Conservation (phyloP, 2,329 filamentous ascomycete species). For the Epichloe amarillans region DNA sequence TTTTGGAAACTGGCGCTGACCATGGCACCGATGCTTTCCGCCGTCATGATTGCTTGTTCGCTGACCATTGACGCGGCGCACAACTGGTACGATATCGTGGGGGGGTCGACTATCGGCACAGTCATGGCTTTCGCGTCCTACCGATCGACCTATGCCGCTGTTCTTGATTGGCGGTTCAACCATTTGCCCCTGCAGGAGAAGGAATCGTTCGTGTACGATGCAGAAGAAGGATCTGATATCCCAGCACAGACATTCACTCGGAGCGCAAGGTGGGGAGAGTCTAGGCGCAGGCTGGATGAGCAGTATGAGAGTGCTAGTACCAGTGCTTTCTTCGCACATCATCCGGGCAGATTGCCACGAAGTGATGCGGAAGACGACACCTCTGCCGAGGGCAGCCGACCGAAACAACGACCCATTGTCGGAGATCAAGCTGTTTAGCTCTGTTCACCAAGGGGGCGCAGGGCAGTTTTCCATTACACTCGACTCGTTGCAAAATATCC, state of each 20-base stretch:
- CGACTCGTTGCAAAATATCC: too few species aligned
- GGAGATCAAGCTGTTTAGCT: background rate
- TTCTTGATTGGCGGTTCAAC: slow-evolving; percentile 57
- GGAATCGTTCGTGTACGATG: slow-evolving; percentile 6
- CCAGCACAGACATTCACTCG: slow-evolving; percentile 12
- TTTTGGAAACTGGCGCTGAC: slow-evolving; percentile 53
- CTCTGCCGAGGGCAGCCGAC: background rate
- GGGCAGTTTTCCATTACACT: background rate
- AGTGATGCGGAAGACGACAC: background rate
- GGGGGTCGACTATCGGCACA: slow-evolving; percentile 50
- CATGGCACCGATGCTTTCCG: slow-evolving; percentile 46
- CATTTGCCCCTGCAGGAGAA: slow-evolving; percentile 47
- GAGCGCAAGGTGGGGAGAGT: slow-evolving; percentile 15
- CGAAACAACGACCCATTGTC: background rate
- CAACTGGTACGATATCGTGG: slow-evolving; percentile 57
- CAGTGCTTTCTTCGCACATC: background rate
- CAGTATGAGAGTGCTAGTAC: background rate
- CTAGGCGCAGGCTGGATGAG: slow-evolving; percentile 7
- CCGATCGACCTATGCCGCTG: slow-evolving; percentile 50
- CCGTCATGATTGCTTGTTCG: slow-evolving; percentile 44
- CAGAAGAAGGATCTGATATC: slow-evolving; percentile 9
- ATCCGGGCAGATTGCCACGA: background rate
- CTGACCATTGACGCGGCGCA: slow-evolving; percentile 54
- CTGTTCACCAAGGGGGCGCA: background rate
- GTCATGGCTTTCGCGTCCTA: slow-evolving; percentile 49